Evolutionary conservation across 1,284 basidiomycete genomes (phyloP), one percentile per base, ranked within the genome.

Genomic region (Trametes versicolor): DNA sequence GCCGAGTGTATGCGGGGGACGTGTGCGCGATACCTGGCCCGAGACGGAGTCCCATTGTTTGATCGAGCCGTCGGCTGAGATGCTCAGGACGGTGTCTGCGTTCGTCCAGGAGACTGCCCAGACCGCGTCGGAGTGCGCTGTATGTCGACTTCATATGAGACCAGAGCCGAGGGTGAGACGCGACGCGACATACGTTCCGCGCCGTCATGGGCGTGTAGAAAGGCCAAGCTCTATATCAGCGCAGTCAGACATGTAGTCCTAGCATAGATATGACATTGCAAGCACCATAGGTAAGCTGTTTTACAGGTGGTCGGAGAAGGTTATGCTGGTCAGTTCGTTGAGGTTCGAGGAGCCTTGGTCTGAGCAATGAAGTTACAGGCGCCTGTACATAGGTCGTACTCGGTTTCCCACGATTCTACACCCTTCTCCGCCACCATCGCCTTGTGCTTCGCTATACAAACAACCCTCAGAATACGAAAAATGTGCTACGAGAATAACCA

Each of bases 41-140:
- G 87, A 83, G 2, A 81, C 78, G 4, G 89, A 81, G 67, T 89
- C 82, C 87, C 88, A 94, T 66, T 90, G 88, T 66, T 88, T 88
- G 72, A 91, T 82, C 5, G 85, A 83, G 13, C 93, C 93, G 71
- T 94, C 93, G 1, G 91, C 91, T 12, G 91, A 92, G 32, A 88
- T 82, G 2, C 90, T 92, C 45, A 94, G 75, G 4, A 87, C 83
- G 65, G 94, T 90, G 45, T 86, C 83, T 0, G 73, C 67, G 13
- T 82, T 73, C 0, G 92, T 91, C 93, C 93, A 97, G 32, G 84
- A 80, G 15, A 92, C 80, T 65, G 88, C 93, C 88, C 94, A 96
- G 57, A 96, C 83, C 51, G 93, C 88, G 77, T 95, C 94, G 58
- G 82, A 80, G 76, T 95, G 94, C n/a, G 90, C 93, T 94, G 79